Evolutionary conservation across 176 grass and related monocot species (phyloP), one percentile per base, ranked within the genome.

Genomic region (Bothriochloa decipiens): DNA sequence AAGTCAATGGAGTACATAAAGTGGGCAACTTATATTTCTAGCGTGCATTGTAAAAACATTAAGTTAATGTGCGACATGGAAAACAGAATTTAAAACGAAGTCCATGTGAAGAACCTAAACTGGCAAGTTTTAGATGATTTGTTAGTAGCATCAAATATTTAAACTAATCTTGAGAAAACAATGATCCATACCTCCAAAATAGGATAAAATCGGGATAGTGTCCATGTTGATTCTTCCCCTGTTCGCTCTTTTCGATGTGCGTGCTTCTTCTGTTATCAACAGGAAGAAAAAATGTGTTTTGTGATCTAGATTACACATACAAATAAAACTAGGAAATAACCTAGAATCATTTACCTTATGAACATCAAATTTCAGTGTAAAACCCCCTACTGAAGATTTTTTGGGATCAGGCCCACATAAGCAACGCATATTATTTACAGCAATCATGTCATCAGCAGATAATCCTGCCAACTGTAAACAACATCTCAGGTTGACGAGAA

Each of bases 381-480:
- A 98, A 89, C 83, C 91, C 72, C 85, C 88, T 88, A 86, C 91
- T 18, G 93, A 88, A 28, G 93, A 47, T 68, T 93, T 98, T 83
- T 98, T 98, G 42, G 68, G 88, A 15, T 98, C 96, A 76, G 91
- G 72, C 36, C 83, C 80, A 82, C 84, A 93, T 81, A 98, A 95
- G 87, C 81, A 90, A 37, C 74, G 89, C 93, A 98, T 98, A 81
- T 98, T 98, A 92, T 90, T 94, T 28, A 98, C 87, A 63, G 91
- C 91, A 85, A 90, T 95, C 93, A 94, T 98, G 84, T 98, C 96
- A 86, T 98, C 93, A 85, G 72, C n/a, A 55, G 96, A 95, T 88
- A 98, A 85, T 82, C 91, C 88, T 74, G 96, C 96, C 80, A 98
- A 76, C 96, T 98, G 86, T 73, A n/a, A 87, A 86, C 77, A 85